Evolutionary conservation across 2,329 filamentous ascomycete species (phyloP).

Genomic region (Aspergillus piperis): DNA sequence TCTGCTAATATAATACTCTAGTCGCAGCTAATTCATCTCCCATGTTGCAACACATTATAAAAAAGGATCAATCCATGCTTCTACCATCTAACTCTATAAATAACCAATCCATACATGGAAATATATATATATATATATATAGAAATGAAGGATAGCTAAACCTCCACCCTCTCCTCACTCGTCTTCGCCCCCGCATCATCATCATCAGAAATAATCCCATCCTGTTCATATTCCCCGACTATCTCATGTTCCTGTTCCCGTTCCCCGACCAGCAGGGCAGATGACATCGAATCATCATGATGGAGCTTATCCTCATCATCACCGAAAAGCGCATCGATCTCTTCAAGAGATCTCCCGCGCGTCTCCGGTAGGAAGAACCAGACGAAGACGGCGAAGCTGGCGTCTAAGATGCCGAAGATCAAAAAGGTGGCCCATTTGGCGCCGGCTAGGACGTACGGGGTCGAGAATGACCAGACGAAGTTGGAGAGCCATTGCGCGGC

Average conservation of each 20-base stretch:
- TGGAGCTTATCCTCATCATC: slow-evolving; percentile 22
- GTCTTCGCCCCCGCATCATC: not conserved
- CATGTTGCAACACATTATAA: no score
- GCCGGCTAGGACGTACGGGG: slow-evolving; percentile 47
- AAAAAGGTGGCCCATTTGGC: slow-evolving; percentile 52
- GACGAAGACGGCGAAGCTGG: slow-evolving; percentile 53
- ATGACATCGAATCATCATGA: not conserved
- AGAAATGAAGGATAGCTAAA: not conserved
- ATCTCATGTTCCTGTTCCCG: not conserved
- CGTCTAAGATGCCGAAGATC: slow-evolving; percentile 47
- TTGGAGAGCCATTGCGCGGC: slow-evolving; percentile 46
- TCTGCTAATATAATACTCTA: no score
- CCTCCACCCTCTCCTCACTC: not conserved
- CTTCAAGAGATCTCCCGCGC: slow-evolving; percentile 55
- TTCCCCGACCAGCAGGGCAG: not conserved
- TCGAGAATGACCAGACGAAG: slow-evolving; percentile 45
- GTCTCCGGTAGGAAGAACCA: slow-evolving; percentile 57
- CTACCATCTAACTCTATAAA: not conserved
- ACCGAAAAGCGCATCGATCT: slow-evolving; percentile 58
- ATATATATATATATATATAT: not conserved
- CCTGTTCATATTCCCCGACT: not conserved
- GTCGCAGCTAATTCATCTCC: no score
- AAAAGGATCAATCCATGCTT: no score
- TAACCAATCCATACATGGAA: not conserved
- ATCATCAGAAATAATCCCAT: not conserved